Base-by-base conservation (phyloP, 2,329 filamentous ascomycete species). In the Pseudogymnoascus pannorum region DNA sequence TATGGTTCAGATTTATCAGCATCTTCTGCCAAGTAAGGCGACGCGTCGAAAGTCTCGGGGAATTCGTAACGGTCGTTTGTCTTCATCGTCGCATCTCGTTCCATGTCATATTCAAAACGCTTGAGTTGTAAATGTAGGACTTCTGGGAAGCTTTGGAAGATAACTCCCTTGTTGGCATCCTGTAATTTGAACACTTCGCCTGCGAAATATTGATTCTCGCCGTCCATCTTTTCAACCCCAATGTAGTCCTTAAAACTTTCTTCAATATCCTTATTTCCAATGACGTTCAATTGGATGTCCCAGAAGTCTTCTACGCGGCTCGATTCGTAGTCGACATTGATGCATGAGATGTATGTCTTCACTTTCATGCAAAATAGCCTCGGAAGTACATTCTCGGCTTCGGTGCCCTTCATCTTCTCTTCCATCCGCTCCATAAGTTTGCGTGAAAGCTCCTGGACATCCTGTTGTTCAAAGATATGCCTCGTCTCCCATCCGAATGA, bases 401-500 rank as follows among this genome's bases (percentile, higher is more conserved):
- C 86, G 1, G 94, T 97, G 51, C 91, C 93, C 76, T 99, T 99
- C 95, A 99, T 99, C 73, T 90, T 93, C 71, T 94, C 89, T 72
- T 99, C 95, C 76, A 99, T 87, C 63, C 91, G 87, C 75, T 99
- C 94, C 89, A 99, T 99, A 65, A 99, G 81, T 73, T 97, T 96
- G 62, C 95, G 85, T 33, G 92, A 97, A 33, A 99, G 79, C 73
- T 99, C 94, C 73, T 99, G 94, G 7, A 99, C 94, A 75, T 99
- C 94, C 75, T 99, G 94, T 73, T 99, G 94, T 76, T 97, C 93
- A 69, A 99, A 99, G 60, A 97, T 96, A 72, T 99, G 93, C 66
- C 92, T 86, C 2, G 93, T 96, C 70, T 99, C 93, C 94, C 94
- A 99, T 22, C 94, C 94, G 73, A 99, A 99, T 0, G 94, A 97